Evolutionary conservation across 768 basidiomycete species (phyloP), one percentile per base, ranked within the genome.

Genomic region (Lactarius tabidus): DNA sequence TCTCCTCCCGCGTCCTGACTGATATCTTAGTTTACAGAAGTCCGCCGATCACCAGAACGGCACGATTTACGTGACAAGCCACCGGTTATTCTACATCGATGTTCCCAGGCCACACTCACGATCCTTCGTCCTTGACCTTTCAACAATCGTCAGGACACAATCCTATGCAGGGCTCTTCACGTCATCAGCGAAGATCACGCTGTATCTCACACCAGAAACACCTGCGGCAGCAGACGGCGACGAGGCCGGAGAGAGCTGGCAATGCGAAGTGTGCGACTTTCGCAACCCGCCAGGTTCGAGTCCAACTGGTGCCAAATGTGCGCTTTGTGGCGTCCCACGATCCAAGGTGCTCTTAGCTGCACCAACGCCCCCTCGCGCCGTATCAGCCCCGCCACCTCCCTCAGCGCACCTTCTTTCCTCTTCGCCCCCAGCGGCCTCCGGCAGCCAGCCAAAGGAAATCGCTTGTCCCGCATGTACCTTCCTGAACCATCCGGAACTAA

Each of bases 391-490:
- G 29, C 35, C 69, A 23, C 57, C 72, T 23, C 43, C 63, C 15
- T 54, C 56, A 7, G 31, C 79, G 51, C 79, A 79, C 36, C 74
- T 79, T 36, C 75, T 77, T 31, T 76, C 78, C 31, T 68, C 74
- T 26, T 79, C 79, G 3, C 76, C 82, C 26, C 78, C 79, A 23
- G 64, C 81, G 1, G 79, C 83, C 1, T 75, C 78, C 1, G 31
- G 60, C 2, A 63, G 71, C 58, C 68, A 69, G 2, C 59, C 70
- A 15, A 75, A 75, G 2, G 73, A 81, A 38, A 79, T 90, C 52
- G 76, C 89, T 17, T 99, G 96, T 74, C 83, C 87, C 1, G 87
- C 86, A 1, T 99, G 97, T 73, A 98, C 96, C 1, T 99, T 95
- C 74, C 79, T 95, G 15, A 99, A 99, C 75, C 87, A 91, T 66